Evolutionary conservation across 768 basidiomycete species (phyloP).

Genomic region (Trametes villosa): DNA sequence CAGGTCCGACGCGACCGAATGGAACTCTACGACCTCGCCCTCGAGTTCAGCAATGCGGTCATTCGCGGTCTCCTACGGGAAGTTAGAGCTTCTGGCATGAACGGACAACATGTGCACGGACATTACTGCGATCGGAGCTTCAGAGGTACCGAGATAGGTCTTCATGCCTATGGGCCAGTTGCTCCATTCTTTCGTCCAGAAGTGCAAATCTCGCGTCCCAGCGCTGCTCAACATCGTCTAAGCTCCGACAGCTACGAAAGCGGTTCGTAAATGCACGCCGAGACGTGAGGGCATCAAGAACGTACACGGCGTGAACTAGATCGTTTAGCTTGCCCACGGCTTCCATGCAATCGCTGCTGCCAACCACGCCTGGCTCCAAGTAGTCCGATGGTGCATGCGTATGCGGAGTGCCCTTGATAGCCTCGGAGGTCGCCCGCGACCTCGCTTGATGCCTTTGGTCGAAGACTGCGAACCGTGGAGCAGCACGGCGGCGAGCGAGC

Average conservation of each 20-base stretch:
- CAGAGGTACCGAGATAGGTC: not conserved
- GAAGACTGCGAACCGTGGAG: not conserved
- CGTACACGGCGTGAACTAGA: not conserved
- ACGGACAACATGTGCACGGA: not conserved
- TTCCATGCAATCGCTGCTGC: too few species aligned
- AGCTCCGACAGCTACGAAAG: not conserved
- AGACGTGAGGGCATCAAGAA: not conserved
- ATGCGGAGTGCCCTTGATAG: too few species aligned
- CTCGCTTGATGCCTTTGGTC: not conserved
- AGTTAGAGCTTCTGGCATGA: not conserved
- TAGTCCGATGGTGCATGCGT: too few species aligned
- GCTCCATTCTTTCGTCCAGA: not conserved
- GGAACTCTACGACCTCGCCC: not conserved
- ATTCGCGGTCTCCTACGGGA: not conserved
- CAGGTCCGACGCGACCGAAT: not conserved
- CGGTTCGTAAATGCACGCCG: not conserved
- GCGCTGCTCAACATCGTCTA: not conserved
- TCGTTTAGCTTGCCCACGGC: not conserved
- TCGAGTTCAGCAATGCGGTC: not conserved
- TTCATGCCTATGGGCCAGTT: not conserved
- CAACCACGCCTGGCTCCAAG: too few species aligned
- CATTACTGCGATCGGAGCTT: not conserved
- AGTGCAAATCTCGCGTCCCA: not conserved
- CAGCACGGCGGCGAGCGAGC: not conserved
- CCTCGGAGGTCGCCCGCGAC: too few species aligned